Conservation (phyloP, 495 filamentous ascomycete genomes). For the Letharia lupina region DNA sequence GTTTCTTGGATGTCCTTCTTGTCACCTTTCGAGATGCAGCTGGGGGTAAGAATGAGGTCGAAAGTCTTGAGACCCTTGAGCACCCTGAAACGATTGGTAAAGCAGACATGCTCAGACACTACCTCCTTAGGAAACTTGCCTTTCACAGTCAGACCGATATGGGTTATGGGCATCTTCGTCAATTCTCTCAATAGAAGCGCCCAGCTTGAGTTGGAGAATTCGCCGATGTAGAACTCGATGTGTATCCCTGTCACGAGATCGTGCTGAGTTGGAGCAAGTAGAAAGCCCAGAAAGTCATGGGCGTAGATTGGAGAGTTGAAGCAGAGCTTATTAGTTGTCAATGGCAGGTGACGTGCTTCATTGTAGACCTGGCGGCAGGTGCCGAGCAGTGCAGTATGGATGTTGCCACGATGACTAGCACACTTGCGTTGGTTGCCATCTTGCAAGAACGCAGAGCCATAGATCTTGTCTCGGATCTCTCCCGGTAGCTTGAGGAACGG, state of each 20-base stretch:
- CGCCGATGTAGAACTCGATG: conserved; percentile 8
- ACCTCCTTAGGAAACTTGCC: not conserved
- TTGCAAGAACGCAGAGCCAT: conserved; percentile 20
- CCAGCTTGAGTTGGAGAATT: not conserved
- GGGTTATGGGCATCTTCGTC: conserved; percentile 13
- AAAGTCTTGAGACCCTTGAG: conserved; percentile 12
- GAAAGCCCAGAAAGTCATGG: conserved; percentile 12
- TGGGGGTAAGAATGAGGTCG: conserved; percentile 2
- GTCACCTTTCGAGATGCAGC: not conserved
- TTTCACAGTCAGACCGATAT: conserved; percentile 15
- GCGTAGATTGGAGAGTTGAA: conserved; percentile 1
- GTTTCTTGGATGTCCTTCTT: conserved; percentile 13
- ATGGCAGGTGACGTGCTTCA: conserved; percentile 17
- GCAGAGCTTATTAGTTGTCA: conserved; percentile 15
- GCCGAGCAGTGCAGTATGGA: conserved; percentile 20
- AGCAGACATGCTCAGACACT: conserved; percentile 7
- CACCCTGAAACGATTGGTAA: conserved; percentile 5
- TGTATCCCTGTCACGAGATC: conserved; percentile 7
- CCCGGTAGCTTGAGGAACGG: conserved; percentile 23
- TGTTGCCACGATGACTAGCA: conserved; percentile 7
- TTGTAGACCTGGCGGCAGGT: conserved; percentile 25
- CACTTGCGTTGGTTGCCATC: conserved; percentile 6
- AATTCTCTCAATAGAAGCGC: not conserved
- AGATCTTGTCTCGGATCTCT: conserved; percentile 23
- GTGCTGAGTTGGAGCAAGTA: not conserved